phyloP scores from a whole-genome alignment of 2,329 filamentous ascomycete species.

The Aspergillus candidus region DNA sequence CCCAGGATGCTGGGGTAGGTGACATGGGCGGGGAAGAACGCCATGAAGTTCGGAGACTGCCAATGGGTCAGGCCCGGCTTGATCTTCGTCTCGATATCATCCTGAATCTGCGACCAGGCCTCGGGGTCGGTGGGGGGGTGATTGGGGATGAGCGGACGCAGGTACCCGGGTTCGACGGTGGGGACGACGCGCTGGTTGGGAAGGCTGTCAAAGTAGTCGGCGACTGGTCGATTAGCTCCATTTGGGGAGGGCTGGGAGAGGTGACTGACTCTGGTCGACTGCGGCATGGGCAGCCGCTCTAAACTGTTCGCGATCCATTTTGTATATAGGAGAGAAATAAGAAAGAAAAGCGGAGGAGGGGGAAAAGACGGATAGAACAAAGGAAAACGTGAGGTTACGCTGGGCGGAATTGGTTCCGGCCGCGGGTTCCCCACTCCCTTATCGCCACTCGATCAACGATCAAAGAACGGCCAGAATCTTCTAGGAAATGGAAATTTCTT shows the following conservation, averaged over 20 bases:
- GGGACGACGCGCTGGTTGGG: conserved; percentile 66
- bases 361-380: too few species aligned
- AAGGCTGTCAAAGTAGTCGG: conserved; percentile 75
- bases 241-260: neutral
- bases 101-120: conserved; percentile 70
- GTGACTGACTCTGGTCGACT: conserved; percentile 70
- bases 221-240: conserved; percentile 49
- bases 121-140: conserved; percentile 61
- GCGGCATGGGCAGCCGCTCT: conserved; percentile 67
- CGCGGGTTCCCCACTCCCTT: neutral
- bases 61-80: conserved; percentile 91
- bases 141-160: conserved; percentile 70
- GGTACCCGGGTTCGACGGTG: conserved; percentile 75
- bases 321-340: neutral
- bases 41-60: conserved; percentile 92
- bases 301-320: conserved; percentile 77
- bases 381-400: too few species aligned
- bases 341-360: neutral
- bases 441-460: too few species aligned
- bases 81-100: conserved; percentile 79
- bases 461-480: too few species aligned
- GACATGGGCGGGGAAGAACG: conserved; percentile 80
- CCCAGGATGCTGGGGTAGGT: conserved; percentile 81
- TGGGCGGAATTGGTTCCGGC: neutral
- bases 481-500: too few species aligned